Percentiles rank a stretch among this genome's conserved stretches.
These are phyloP conservation scores for Aaosphaeria pasadenensis DNA, from an alignment of 2,329 filamentous ascomycete species.

Conservation along the genomic window DNA sequence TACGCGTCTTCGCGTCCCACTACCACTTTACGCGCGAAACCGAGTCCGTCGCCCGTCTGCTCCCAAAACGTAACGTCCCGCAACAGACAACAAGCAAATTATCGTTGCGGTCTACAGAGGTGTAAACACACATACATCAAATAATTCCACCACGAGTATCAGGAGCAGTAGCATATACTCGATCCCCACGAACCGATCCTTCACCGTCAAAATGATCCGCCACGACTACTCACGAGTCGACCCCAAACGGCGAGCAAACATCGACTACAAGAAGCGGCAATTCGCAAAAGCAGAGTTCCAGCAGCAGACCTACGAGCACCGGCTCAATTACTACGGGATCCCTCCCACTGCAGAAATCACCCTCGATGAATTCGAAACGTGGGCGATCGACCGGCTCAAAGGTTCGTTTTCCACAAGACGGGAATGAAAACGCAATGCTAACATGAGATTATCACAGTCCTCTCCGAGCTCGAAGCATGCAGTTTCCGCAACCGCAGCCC, in stretches of 20 bases:
- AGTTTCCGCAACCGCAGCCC: conserved; percentile 87
- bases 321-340: conserved; percentile 86
- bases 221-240: conserved; percentile 45
- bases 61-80: no score
- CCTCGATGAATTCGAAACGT: conserved; percentile 96
- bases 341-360: conserved; percentile 93
- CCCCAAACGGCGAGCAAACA: conserved; percentile 70
- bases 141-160: conserved; percentile 1
- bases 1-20: no score
- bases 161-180: neutral
- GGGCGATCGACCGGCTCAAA: conserved; percentile 89
- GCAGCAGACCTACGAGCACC: conserved; percentile 75
- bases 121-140: neutral
- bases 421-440: neutral
- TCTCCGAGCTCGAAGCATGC: conserved; percentile 88
- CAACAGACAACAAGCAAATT: no score
- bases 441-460: conserved; percentile 50
- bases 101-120: no score
- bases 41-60: no score
- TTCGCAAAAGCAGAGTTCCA: conserved; percentile 77
- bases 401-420: conserved; percentile 48
- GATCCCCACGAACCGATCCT: conserved; percentile 1
- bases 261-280: conserved; percentile 82
- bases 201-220: conserved; percentile 31
- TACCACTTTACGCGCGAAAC: no score